These are phyloP conservation scores for Lasiodiplodia sp. DNA, from an alignment of 2,329 filamentous ascomycete species.

Conservation along the genomic window DNA sequence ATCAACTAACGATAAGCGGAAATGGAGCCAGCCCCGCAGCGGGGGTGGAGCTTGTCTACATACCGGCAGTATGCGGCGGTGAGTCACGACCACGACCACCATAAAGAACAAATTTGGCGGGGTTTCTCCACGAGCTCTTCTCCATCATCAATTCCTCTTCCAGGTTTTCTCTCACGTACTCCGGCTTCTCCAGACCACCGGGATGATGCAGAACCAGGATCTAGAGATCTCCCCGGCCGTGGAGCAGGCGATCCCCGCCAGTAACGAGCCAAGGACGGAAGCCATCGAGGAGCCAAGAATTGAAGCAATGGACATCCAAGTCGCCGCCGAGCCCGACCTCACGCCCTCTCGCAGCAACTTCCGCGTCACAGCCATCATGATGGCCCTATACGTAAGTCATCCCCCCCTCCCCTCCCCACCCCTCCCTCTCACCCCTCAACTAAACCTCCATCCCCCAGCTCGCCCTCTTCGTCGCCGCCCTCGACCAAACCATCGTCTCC, in stretches of 20 bases:
- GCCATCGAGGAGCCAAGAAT: background rate
- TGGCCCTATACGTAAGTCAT: background rate
- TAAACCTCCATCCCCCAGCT: slow-evolving; percentile 36
- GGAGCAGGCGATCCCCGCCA: background rate
- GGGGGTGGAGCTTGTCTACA: too few species aligned
- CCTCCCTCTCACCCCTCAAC: too few species aligned
- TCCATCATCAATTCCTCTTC: background rate
- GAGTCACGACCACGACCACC: too few species aligned
- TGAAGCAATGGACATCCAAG: background rate
- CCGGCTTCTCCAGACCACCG: too few species aligned
- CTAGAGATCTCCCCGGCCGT: background rate
- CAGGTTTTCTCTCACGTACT: too few species aligned
- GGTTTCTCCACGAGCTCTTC: background rate
- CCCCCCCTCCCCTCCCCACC: too few species aligned
- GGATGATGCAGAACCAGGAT: background rate
- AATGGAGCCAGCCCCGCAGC: too few species aligned
- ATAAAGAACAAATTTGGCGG: too few species aligned
- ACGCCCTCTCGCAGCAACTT: background rate
- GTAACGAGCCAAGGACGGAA: background rate
- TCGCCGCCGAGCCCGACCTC: too few species aligned
- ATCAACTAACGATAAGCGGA: too few species aligned
- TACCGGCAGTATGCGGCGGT: too few species aligned
- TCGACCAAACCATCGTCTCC: slow-evolving; percentile 66
- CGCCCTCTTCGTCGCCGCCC: slow-evolving; percentile 50
- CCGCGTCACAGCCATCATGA: background rate